Evolutionary conservation across 2,329 filamentous ascomycete species (phyloP), one percentile per base, ranked within the genome.

Genomic region (Dryadomyces quercus-mongolicae): DNA sequence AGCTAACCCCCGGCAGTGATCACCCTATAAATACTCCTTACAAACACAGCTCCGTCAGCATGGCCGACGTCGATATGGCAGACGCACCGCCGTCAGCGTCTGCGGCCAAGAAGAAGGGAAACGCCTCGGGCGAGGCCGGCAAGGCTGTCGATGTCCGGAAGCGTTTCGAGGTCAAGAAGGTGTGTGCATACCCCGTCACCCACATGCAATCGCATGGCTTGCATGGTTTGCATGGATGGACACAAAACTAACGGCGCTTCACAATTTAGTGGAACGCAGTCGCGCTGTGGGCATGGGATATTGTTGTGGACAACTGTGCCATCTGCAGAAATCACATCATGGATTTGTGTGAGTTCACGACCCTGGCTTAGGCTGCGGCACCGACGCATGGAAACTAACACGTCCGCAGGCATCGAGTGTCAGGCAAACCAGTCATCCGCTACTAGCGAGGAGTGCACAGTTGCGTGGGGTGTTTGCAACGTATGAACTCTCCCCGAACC

Each of bases 301-400:
- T 98, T 56, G 91, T 97, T 36, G 93, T 98, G 58, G 93, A 98
- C 73, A 98, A 98, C 78, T 98, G 93, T 68, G 93, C 93, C 64
- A 98, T 98, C 67, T 98, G 93, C 77, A 82, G 93, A 67, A 98
- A 98, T 69, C 93, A 98, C 70, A 98, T 98, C 71, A 98, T 98
- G 93, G 93, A 98, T 70, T 78, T 98, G 31, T 98, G 93, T 90
- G 74, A 63, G 83, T 55, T 43, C 18, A 6, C 38, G 22, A 18
- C n/a, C 2, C 9, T 12, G 9, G 18, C 12, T 2, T n/a, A n/a
- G n/a, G n/a, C n/a, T n/a, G n/a, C n/a, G n/a, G 53, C 21, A 20
- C 42, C 6, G 20, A 12, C 12, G 12, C 5, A 34, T 12, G 21
- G 20, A 15, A 16, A 16, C 46, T 48, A n/a, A 48, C 46, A 48